phyloP scores from a whole-genome alignment of 2,329 filamentous ascomycete species.

The Aureobasidium sp. region DNA sequence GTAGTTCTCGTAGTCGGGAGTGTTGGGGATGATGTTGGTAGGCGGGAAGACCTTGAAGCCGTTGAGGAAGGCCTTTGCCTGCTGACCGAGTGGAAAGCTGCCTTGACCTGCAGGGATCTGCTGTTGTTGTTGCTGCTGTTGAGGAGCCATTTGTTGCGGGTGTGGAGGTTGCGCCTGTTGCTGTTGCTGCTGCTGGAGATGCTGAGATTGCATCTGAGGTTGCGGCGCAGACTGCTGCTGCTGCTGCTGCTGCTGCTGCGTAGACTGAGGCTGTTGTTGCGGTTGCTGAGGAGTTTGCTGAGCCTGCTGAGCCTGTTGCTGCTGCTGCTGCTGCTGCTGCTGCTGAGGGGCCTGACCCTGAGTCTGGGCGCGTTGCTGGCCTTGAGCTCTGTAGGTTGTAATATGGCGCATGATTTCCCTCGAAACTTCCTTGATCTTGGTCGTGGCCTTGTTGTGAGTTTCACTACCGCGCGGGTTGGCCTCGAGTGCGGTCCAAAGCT shows the following conservation, averaged over 20 bases:
- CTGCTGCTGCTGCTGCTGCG: constrained; percentile 18
- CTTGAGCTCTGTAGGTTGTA: constrained; percentile 14
- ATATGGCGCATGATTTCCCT: constrained; percentile 17
- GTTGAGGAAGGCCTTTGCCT: constrained; percentile 19
- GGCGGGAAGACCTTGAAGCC: constrained; percentile 18
- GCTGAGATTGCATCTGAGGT: constrained; percentile 19
- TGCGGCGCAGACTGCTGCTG: constrained; percentile 16
- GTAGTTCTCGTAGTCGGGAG: constrained; percentile 18
- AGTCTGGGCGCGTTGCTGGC: background rate
- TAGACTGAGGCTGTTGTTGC: constrained; percentile 20
- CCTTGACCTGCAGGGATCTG: constrained; percentile 25
- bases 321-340: constrained; percentile 2
- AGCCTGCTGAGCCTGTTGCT: constrained; percentile 6
- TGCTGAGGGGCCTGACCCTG: background rate
- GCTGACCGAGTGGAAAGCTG: constrained; percentile 27
- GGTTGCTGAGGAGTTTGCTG: constrained; percentile 6
- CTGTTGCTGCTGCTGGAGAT: constrained; percentile 18
- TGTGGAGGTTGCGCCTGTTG: constrained; percentile 19
- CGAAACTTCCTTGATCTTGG: constrained; percentile 22
- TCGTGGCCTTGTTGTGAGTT: constrained; percentile 18
- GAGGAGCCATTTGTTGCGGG: constrained; percentile 16
- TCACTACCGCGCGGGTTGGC: constrained; percentile 16
- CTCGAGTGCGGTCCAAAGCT: constrained; percentile 18
- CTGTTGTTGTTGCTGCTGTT: constrained; percentile 24
- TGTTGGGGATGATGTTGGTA: constrained; percentile 13